Evolutionary conservation across 1,139 yeast species (phyloP).

Genomic region (Pichia sp.): DNA sequence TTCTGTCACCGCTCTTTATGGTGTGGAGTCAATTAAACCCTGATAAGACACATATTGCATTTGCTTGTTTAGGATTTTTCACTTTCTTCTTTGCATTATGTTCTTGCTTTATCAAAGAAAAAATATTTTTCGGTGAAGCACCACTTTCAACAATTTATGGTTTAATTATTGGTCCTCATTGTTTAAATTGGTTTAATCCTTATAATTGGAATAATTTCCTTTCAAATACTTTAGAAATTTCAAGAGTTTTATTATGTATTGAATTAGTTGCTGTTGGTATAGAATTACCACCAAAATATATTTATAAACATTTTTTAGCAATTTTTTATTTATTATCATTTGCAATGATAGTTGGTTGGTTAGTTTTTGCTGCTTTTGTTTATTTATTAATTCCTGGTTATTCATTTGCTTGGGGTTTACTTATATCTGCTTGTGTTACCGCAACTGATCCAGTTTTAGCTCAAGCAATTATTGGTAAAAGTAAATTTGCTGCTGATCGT

Average conservation of each 20-base stretch:
- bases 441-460: conserved; percentile 98
- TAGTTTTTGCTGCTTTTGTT: conserved; percentile 75
- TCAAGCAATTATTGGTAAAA: conserved; percentile 96
- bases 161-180: conserved; percentile 87
- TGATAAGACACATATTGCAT: conserved; percentile 67
- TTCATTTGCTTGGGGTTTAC: conserved; percentile 66
- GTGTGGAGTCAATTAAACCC: conserved; percentile 30
- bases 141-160: conserved; percentile 90
- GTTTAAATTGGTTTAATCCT: conserved; percentile 83
- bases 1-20: neutral
- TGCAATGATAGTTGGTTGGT: conserved; percentile 93
- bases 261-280: conserved; percentile 98
- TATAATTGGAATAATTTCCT: conserved; percentile 89
- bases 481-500: conserved; percentile 82
- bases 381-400: conserved; percentile 81
- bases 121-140: conserved; percentile 91
- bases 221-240: conserved; percentile 75
- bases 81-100: conserved; percentile 77
- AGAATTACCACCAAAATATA: conserved; percentile 87
- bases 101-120: conserved; percentile 86
- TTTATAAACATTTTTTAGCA: conserved; percentile 83
- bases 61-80: conserved; percentile 87
- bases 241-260: conserved; percentile 80
- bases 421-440: conserved; percentile 87
- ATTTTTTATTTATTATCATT: conserved; percentile 78